Conservation (phyloP, 805 yeast genomes). For the Torulaspora microellipsoides region DNA sequence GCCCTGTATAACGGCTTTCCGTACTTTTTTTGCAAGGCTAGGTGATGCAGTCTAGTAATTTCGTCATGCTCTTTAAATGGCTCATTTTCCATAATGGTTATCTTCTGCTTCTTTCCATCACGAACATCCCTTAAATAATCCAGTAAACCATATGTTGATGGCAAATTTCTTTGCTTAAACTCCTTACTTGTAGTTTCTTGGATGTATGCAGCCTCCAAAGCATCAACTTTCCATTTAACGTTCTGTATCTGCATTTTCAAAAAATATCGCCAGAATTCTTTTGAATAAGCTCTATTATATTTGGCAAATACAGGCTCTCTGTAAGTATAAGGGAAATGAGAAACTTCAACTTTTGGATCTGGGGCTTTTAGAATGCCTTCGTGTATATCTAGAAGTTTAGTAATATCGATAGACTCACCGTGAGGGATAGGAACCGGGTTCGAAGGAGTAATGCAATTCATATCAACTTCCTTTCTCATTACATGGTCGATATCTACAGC, state of each 20-base stretch:
- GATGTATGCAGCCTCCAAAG: slow-evolving; percentile 24
- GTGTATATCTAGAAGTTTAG: slow-evolving; percentile 41
- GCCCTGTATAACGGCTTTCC: background rate
- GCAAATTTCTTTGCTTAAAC: slow-evolving; percentile 11
- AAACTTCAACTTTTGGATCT: slow-evolving; percentile 19
- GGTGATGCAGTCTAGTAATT: background rate
- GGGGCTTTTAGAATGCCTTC: slow-evolving; percentile 25
- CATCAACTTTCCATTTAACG: slow-evolving; percentile 22
- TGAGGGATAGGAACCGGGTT: slow-evolving; percentile 63
- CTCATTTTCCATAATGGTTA: slow-evolving; percentile 20
- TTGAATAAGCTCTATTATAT: slow-evolving; percentile 27
- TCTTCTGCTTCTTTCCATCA: slow-evolving; percentile 18
- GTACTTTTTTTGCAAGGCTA: background rate
- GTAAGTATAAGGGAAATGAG: slow-evolving; percentile 17
- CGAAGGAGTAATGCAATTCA: slow-evolving; percentile 90
- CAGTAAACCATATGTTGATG: slow-evolving; percentile 17
- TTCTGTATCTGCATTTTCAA: slow-evolving; percentile 31
- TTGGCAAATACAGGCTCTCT: slow-evolving; percentile 33
- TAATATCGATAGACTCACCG: slow-evolving; percentile 74
- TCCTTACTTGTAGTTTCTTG: slow-evolving; percentile 13
- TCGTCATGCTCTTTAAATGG: slow-evolving; percentile 7
- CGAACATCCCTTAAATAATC: slow-evolving; percentile 25
- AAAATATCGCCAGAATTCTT: slow-evolving; percentile 25
- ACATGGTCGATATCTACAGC: slow-evolving; percentile 88
- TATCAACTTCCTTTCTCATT: slow-evolving; percentile 85